Conservation (phyloP, 192 early-diverging fungal genomes). For the Coemansia sp. region DNA sequence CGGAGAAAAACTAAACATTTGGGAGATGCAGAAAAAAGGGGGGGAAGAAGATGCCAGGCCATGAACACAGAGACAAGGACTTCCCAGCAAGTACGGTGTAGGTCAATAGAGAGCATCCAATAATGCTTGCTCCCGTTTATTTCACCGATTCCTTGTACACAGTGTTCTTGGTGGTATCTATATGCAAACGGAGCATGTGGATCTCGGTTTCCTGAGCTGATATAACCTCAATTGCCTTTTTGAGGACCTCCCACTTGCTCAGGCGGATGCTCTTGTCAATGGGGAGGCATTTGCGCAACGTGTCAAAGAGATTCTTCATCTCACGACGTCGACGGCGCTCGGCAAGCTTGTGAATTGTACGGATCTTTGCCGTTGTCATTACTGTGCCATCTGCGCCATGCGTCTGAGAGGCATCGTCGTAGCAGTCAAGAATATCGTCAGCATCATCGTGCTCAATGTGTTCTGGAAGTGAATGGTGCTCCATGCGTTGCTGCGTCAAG, state of each 20-base stretch:
- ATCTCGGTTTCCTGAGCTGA: constrained; percentile 43
- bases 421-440: constrained; percentile 24
- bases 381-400: constrained; percentile 14
- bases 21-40: not conserved
- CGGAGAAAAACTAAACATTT: not conserved
- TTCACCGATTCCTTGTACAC: constrained; percentile 3
- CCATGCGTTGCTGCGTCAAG: constrained; percentile 11
- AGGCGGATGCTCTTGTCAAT: constrained; percentile 77
- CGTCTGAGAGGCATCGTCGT: constrained; percentile 23
- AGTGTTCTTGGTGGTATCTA: constrained; percentile 25
- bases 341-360: constrained; percentile 86
- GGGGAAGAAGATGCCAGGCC: not conserved
- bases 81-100: constrained; percentile 13
- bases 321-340: constrained; percentile 86
- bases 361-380: constrained; percentile 68
- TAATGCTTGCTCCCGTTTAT: constrained; percentile 4
- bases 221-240: constrained; percentile 72
- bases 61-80: not conserved
- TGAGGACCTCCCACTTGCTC: constrained; percentile 90
- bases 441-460: constrained; percentile 40
- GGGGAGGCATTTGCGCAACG: constrained; percentile 74
- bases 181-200: constrained; percentile 37
- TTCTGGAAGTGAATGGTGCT: constrained; percentile 30
- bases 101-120: constrained; percentile 25
- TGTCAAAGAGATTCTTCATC: constrained; percentile 92